Conservation (phyloP, 2,329 filamentous ascomycete genomes). For the Torrubiella hemipterigena region DNA sequence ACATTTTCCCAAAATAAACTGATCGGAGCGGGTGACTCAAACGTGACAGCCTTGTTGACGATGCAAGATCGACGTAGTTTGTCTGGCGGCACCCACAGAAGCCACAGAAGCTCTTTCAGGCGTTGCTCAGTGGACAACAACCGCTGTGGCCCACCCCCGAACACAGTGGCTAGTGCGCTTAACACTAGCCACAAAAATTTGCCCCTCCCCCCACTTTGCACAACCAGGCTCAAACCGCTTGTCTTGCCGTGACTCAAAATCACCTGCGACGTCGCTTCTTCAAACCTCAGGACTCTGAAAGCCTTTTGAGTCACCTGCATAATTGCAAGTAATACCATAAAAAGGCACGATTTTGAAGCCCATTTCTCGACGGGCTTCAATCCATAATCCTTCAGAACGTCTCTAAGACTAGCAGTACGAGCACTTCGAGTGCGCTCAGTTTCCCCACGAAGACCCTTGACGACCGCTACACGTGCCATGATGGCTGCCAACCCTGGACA, state of each 20-base stretch:
- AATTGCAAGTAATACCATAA: not conserved
- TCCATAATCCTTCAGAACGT: slow-evolving; percentile 22
- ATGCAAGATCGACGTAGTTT: too few relatives aligned
- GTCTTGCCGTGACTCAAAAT: slow-evolving; percentile 7
- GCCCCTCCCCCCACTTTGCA: slow-evolving; percentile 7
- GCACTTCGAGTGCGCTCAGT: slow-evolving; percentile 47
- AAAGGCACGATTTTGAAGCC: slow-evolving; percentile 17
- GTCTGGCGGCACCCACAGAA: too few relatives aligned
- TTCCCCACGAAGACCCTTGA: slow-evolving; percentile 31
- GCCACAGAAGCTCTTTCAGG: too few relatives aligned
- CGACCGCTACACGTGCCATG: slow-evolving; percentile 27
- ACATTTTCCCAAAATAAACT: too few relatives aligned
- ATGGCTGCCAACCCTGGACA: slow-evolving; percentile 48
- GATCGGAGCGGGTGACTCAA: too few relatives aligned
- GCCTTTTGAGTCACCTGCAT: slow-evolving; percentile 4
- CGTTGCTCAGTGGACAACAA: too few relatives aligned
- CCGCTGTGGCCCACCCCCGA: too few relatives aligned
- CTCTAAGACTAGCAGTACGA: slow-evolving; percentile 40
- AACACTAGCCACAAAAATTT: slow-evolving; percentile 5
- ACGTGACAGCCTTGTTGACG: too few relatives aligned
- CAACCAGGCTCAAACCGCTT: not conserved
- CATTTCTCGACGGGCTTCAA: slow-evolving; percentile 21
- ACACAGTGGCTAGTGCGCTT: too few relatives aligned
- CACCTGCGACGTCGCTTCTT: too few relatives aligned
- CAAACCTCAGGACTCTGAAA: slow-evolving; percentile 1